A percentile compares a stretch with the other conserved stretches of the same genome.
These are phyloP conservation scores for Camellia lanceoleosa DNA, from an alignment of 148 eudicot species.

Conservation along the genomic window DNA sequence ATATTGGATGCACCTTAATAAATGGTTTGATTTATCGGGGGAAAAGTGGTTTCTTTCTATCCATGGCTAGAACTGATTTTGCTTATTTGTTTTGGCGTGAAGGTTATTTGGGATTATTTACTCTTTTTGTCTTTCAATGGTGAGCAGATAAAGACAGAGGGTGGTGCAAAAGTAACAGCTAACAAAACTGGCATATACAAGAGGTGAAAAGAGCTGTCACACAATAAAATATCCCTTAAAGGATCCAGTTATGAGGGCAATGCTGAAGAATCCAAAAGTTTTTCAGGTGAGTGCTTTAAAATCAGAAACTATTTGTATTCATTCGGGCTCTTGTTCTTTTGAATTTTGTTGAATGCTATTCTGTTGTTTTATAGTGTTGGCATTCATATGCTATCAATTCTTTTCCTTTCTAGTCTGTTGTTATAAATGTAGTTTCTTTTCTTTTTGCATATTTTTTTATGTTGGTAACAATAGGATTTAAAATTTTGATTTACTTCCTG, in stretches of 20 bases:
- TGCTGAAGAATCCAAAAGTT: slow-evolving; percentile 34
- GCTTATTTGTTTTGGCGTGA: not conserved
- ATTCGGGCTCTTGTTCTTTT: not conserved
- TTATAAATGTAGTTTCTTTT: not conserved
- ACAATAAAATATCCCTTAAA: slow-evolving; percentile 51
- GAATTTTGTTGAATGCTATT: not conserved
- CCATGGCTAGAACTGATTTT: not conserved
- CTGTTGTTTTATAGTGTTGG: not conserved
- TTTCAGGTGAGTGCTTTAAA: slow-evolving; percentile 40
- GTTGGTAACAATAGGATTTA: not conserved
- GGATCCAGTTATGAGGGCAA: slow-evolving; percentile 39
- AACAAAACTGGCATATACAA: slow-evolving; percentile 80
- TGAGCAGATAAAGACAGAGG: slow-evolving; percentile 74
- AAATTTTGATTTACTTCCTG: not conserved
- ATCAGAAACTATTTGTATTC: not conserved
- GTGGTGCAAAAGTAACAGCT: slow-evolving; percentile 72
- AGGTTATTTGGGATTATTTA: not conserved
- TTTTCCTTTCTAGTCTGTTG: not conserved
- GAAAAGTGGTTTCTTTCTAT: not conserved
- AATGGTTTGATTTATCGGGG: not conserved
- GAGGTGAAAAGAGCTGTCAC: slow-evolving; percentile 81
- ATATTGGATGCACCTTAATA: not conserved
- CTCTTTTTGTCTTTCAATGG: slow-evolving; percentile 1
- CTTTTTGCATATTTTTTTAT: not conserved
- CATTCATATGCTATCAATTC: not conserved